Conservation (phyloP, 352 stramenopile genomes). For the Phytophthora tentaculata region DNA sequence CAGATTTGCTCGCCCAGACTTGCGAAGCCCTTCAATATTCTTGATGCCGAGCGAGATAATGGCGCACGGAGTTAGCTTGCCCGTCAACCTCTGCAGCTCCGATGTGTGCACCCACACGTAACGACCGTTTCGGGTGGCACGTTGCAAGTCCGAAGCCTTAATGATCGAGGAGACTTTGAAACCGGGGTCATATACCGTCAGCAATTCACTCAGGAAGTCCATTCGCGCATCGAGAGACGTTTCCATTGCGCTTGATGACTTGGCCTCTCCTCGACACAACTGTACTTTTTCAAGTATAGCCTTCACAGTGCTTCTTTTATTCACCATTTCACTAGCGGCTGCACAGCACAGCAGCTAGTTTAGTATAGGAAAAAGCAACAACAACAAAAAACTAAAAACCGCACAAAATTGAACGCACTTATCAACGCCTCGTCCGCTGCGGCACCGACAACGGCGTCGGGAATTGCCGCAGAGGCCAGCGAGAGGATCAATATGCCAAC, state of each 20-base stretch:
- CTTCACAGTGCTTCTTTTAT: background rate
- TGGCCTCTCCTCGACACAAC: background rate
- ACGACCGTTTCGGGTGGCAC: background rate
- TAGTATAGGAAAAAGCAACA: background rate
- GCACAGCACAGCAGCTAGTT: background rate
- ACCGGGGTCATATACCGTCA: background rate
- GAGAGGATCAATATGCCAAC: slow-evolving; percentile 9
- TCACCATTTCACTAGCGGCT: background rate
- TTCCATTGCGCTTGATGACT: background rate
- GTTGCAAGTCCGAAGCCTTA: background rate
- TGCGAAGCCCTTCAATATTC: background rate
- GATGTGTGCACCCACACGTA: background rate
- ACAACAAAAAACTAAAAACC: no score
- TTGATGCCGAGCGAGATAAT: no score
- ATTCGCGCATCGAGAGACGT: background rate
- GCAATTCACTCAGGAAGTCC: background rate
- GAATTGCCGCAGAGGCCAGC: slow-evolving; percentile 6
- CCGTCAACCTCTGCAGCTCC: no score
- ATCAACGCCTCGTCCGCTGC: background rate
- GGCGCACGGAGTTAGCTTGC: no score
- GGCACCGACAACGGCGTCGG: background rate
- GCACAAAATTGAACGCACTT: background rate
- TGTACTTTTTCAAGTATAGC: background rate
- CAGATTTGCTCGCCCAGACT: background rate
- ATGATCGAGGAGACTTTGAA: background rate